Evolutionary conservation across 306 rosid genomes (phyloP).

Genomic region (Quercus cerris): DNA sequence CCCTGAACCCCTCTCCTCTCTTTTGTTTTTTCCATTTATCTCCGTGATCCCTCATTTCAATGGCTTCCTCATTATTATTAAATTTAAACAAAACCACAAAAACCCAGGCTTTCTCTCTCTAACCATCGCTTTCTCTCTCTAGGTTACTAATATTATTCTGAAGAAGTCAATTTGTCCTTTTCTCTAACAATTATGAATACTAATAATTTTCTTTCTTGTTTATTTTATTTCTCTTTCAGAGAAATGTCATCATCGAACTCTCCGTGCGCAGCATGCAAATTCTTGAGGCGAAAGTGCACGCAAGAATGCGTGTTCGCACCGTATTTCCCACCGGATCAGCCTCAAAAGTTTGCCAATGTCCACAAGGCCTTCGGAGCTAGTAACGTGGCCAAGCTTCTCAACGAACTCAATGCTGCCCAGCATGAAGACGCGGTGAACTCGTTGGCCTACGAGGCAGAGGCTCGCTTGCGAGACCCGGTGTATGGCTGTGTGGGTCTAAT

Average conservation of each 20-base stretch:
- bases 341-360: slow-evolving; percentile 70
- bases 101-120: neutral
- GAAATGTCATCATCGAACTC: slow-evolving; percentile 54
- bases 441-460: slow-evolving; percentile 84
- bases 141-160: neutral
- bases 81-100: neutral
- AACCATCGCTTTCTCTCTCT: neutral
- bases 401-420: slow-evolving; percentile 63
- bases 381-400: slow-evolving; percentile 77
- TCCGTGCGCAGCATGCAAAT: slow-evolving; percentile 95
- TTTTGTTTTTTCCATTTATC: slow-evolving; percentile 1
- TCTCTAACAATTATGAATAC: neutral
- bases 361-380: slow-evolving; percentile 94
- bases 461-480: slow-evolving; percentile 80
- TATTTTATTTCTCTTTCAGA: slow-evolving; percentile 5
- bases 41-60: slow-evolving; percentile 28
- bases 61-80: neutral
- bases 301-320: slow-evolving; percentile 95
- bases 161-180: neutral
- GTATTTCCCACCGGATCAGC: slow-evolving; percentile 93
- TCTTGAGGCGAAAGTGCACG: slow-evolving; percentile 75
- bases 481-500: slow-evolving; percentile 93
- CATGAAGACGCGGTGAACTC: slow-evolving; percentile 93
- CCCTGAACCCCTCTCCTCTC: slow-evolving; percentile 7
- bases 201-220: slow-evolving; percentile 5